A percentile compares a stretch with the other conserved stretches of the same genome.
Conservation (phyloP, 164 flowering plant genomes). For the Magnolia sinica region DNA sequence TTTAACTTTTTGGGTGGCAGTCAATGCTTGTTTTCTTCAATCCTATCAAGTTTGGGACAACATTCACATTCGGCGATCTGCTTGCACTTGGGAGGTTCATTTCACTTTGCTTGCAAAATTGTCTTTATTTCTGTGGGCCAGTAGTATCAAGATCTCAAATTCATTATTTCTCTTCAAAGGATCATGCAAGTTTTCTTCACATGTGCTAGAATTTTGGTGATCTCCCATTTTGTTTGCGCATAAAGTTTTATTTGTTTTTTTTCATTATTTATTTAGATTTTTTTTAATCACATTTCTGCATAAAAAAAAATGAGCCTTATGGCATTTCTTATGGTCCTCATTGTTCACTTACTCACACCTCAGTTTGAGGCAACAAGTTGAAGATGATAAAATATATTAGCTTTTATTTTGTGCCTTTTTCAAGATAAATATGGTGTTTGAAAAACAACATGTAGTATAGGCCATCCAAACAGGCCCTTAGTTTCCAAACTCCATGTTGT, state of each 20-base stretch:
- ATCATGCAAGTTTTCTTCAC: neutral
- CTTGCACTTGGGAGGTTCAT: constrained; percentile 58
- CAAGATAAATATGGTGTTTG: too few relatives aligned
- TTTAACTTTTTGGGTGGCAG: constrained; percentile 35
- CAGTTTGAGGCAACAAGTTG: neutral
- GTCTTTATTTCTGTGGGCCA: neutral
- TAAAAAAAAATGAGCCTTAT: neutral
- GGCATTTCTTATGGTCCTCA: neutral
- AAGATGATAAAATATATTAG: neutral
- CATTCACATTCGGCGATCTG: constrained; percentile 85
- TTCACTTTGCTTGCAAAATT: neutral
- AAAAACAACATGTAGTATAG: neutral
- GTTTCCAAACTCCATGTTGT: neutral
- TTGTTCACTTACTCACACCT: neutral
- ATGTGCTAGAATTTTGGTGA: too few relatives aligned
- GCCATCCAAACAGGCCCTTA: neutral
- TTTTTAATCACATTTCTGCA: neutral
- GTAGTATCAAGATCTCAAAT: neutral
- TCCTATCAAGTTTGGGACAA: constrained; percentile 81
- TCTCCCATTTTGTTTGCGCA: too few relatives aligned
- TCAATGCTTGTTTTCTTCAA: constrained; percentile 89
- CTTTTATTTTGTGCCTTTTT: too few relatives aligned
- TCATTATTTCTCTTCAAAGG: neutral
- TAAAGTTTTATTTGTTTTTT: too few relatives aligned
- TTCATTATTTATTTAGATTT: too few relatives aligned